Evolutionary conservation across 2,329 filamentous ascomycete species (phyloP), one percentile per base, ranked within the genome.

Genomic region (Exophiala calicioides): DNA sequence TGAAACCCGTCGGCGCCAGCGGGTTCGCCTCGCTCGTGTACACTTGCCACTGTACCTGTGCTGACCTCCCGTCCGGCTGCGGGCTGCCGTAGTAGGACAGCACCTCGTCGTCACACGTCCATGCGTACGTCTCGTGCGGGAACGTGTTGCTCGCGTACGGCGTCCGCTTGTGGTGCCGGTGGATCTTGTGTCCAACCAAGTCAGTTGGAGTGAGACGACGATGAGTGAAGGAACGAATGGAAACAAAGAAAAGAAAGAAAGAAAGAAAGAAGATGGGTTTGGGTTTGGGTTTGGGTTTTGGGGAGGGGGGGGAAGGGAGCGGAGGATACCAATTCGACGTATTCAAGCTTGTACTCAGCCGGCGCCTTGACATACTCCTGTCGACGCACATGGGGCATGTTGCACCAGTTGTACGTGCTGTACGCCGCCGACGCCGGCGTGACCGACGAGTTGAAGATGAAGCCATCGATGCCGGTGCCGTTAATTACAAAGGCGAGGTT

Each of bases 91-190:
- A 88, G 65, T 82, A 84, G 66, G 81, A 89, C 1, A 90, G 74
- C 0, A 77, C 82, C 57, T 84, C 75, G 53, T 89, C 81, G 45
- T 80, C 71, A 63, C 88, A 93, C 61, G 84, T 67, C 88, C 87
- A 93, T 13, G 71, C 68, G 61, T 88, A 86, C 0, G 79, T 70
- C 63, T 93, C 88, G 1, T 79, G 70, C 0, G 87, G 87, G 58
- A 93, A 91, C 0, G 82, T 80, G 62, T 93, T 94, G 42, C 77
- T 75, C 1, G 85, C 79, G 63, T 93, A 93, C 0, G 87, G 87
- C 0, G 87, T 93, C 16, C 88, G 80, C 63, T 93, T 93, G 67
- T 93, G 88, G 63, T 93, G 88, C 40, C 88, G 79, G 61, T 93
- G 88, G 38, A 90, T 85, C 76, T 84, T 15, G 9, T 6, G 8